Evolutionary conservation across 2,329 filamentous ascomycete genomes (phyloP), one percentile per base, ranked within the genome.

Genomic region (Xylaria sp.): DNA sequence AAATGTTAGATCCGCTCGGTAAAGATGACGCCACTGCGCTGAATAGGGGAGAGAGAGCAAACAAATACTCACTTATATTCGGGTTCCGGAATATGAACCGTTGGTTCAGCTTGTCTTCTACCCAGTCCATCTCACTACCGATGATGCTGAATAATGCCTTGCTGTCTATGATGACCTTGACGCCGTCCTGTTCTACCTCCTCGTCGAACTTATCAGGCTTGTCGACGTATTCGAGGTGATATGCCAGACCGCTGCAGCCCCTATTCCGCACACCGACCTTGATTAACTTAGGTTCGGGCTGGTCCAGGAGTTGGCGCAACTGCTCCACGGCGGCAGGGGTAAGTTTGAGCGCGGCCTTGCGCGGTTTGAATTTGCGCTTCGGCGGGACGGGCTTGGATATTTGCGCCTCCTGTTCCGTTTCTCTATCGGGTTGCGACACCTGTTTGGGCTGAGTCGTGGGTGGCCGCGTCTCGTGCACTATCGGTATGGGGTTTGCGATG

Each of bases 111-210:
- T 96, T 96, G 69, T 97, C 94, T 76, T 97, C 92, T 9, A 93
- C 82, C 92, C 93, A 99, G 72, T 99, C 94, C 94, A 99, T 99
- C 77, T 97, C 93, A 71, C 90, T 96, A 4, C 94, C 94, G 69
- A 99, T 97, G 57, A 99, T 97, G 75, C 93, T 97, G 73, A 99
- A 92, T 54, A 99, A 78, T 48, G 94, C 94, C 79, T 97, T 97
- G 80, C 91, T 96, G 75, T 99, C 94, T 59, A 99, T 94, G 73
- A 97, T 75, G 39, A 99, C 93, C 76, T 90, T 93, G 59, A 99
- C 93, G 0, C 93, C 94, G 70, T 97, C 94, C 73, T 99, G 94
- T 72, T 95, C 92, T 1, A 99, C 91, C 55, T 87, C 82, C 75
- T 99, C 94, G 69, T 99, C 94, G 69, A 97, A 93, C 44, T 83